Percentiles rank a stretch among this genome's conserved stretches.
Evolutionary conservation across 306 rosid species (phyloP).

Genomic region (Lagenaria siceraria): DNA sequence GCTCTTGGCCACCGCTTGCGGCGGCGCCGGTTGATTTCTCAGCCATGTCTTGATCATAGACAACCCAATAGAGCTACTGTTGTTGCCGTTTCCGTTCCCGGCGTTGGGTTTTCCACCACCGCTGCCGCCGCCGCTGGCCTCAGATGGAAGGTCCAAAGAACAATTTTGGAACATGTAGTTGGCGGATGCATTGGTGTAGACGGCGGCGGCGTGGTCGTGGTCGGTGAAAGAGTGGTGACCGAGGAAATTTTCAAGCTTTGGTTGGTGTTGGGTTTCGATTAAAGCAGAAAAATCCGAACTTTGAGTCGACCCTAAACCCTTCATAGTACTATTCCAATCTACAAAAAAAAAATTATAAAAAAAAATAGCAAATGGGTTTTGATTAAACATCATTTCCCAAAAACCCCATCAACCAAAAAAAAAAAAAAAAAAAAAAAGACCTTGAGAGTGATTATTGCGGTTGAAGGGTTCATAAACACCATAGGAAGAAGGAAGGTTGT

Average conservation of each 20-base stretch:
- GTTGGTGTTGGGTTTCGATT: slow-evolving; percentile 27
- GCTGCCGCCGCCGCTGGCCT: background rate
- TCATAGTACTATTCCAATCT: slow-evolving; percentile 63
- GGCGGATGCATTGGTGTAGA: slow-evolving; percentile 1
- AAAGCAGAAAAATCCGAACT: slow-evolving; percentile 19
- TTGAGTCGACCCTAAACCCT: slow-evolving; percentile 20
- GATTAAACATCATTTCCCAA: background rate
- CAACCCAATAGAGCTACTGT: slow-evolving; percentile 44
- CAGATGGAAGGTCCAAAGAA: slow-evolving; percentile 27
- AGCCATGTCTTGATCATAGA: slow-evolving; percentile 91
- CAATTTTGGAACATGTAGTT: slow-evolving; percentile 24
- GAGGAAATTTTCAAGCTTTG: slow-evolving; percentile 83
- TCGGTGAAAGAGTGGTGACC: slow-evolving; percentile 58
- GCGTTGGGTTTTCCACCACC: background rate
- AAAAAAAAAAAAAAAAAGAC: background rate
- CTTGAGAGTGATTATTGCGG: slow-evolving; percentile 28
- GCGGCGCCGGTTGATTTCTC: slow-evolving; percentile 48
- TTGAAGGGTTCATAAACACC: slow-evolving; percentile 43
- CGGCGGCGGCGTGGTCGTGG: slow-evolving; percentile 20
- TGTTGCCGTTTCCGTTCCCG: background rate
- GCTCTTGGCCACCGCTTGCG: slow-evolving; percentile 11
- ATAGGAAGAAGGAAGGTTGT: slow-evolving; percentile 51
- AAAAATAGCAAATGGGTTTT: background rate
- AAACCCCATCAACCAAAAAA: background rate
- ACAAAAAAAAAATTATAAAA: background rate